Percentiles rank a stretch among this genome's conserved stretches.
Evolutionary conservation across 2,329 filamentous ascomycete species (phyloP).

Genomic region (Fonsecaea monophora): DNA sequence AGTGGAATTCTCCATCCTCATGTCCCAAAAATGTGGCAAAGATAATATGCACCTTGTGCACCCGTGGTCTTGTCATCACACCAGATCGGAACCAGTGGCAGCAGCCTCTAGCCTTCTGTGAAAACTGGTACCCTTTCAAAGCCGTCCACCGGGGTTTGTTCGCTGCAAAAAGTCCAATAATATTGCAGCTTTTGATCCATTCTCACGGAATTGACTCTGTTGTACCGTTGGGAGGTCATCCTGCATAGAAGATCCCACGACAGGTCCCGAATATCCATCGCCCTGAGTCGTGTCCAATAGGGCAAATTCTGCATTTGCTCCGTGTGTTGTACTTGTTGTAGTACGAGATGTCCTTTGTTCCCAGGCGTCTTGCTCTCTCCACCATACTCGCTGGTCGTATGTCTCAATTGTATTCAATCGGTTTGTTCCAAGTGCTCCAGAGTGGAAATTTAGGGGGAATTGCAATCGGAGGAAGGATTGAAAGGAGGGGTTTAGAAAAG

Average conservation of each 20-base stretch:
- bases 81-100: not conserved
- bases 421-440: slow-evolving; percentile 12
- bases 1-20: not conserved
- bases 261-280: slow-evolving; percentile 11
- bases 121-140: not conserved
- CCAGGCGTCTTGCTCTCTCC: slow-evolving; percentile 1
- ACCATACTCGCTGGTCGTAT: slow-evolving; percentile 3
- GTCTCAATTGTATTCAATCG: slow-evolving; percentile 7
- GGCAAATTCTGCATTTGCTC: slow-evolving; percentile 1
- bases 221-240: not conserved
- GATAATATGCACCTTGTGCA: slow-evolving; percentile 5
- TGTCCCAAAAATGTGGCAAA: not conserved
- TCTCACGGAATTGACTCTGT: not conserved
- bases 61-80: not conserved
- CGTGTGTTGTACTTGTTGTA: slow-evolving; percentile 12
- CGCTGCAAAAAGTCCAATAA: not conserved
- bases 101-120: not conserved
- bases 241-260: not conserved
- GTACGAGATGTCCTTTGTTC: slow-evolving; percentile 26
- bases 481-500: not conserved
- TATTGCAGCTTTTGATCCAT: slow-evolving; percentile 9
- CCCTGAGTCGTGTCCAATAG: slow-evolving; percentile 26
- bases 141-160: not conserved
- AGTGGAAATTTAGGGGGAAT: slow-evolving; percentile 6
- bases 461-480: slow-evolving; percentile 2